Conservation (phyloP, 768 basidiomycete genomes). For the Pholiota molesta region DNA sequence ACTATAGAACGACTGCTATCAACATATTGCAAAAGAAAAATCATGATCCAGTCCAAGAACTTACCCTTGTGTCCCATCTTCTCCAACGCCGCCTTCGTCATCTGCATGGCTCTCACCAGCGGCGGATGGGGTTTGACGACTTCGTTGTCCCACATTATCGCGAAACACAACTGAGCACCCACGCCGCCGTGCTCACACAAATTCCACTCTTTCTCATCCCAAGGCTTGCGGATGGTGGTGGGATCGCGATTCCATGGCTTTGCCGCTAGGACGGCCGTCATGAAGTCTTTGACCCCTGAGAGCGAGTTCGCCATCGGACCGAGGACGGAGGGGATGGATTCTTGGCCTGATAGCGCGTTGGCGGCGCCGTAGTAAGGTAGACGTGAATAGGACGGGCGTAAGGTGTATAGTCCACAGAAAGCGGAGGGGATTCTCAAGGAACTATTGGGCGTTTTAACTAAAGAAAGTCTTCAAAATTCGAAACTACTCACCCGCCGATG, state of each 20-base stretch:
- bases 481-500: slow-evolving; percentile 51
- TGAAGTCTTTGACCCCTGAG: slow-evolving; percentile 56
- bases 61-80: slow-evolving; percentile 53
- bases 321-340: slow-evolving; percentile 57
- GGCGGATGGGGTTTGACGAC: slow-evolving; percentile 55
- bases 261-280: slow-evolving; percentile 48
- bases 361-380: slow-evolving; percentile 56
- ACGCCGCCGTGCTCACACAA: slow-evolving; percentile 50
- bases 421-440: slow-evolving; percentile 60
- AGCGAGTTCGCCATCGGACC: slow-evolving; percentile 58
- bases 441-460: slow-evolving; percentile 25
- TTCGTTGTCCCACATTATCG: slow-evolving; percentile 53
- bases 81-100: slow-evolving; percentile 45
- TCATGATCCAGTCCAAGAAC: slow-evolving; percentile 5
- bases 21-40: background rate
- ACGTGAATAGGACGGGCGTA: slow-evolving; percentile 58
- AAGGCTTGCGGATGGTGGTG: slow-evolving; percentile 47
- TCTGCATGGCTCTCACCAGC: slow-evolving; percentile 50
- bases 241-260: slow-evolving; percentile 64
- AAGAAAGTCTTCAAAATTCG: background rate
- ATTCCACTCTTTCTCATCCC: slow-evolving; percentile 47
- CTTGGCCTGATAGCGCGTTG: slow-evolving; percentile 57
- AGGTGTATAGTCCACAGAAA: slow-evolving; percentile 60
- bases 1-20: slow-evolving; percentile 41
- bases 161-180: slow-evolving; percentile 45